These are phyloP conservation scores for Coemansia sp. DNA, from an alignment of 192 early-diverging fungal genomes.

Conservation along the genomic window DNA sequence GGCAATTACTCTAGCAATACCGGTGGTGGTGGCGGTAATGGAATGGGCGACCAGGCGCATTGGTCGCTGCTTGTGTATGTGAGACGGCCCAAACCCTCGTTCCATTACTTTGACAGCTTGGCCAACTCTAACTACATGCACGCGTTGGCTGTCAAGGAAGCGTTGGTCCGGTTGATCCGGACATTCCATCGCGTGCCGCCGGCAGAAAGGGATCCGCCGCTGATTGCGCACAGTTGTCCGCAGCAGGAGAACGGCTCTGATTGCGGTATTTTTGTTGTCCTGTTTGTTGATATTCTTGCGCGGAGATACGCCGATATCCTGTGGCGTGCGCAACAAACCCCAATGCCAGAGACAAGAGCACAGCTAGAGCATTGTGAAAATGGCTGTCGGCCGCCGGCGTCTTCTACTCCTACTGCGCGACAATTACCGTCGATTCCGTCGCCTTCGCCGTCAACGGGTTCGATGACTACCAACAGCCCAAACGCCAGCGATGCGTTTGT, in stretches of 20 bases:
- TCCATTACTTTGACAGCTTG: conserved; percentile 53
- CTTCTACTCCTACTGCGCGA: neutral
- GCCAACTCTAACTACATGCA: conserved; percentile 39
- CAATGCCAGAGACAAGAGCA: neutral
- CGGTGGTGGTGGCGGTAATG: neutral
- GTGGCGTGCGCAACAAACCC: neutral
- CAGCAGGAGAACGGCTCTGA: conserved; percentile 51
- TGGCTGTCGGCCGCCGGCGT: too few species aligned
- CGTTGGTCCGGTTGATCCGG: conserved; percentile 3
- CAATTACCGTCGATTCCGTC: neutral
- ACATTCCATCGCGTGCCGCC: neutral
- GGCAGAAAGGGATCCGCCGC: neutral
- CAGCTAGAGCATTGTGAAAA: too few species aligned
- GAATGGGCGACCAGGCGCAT: conserved; percentile 3
- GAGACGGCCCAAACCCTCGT: conserved; percentile 6
- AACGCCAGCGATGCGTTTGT: neutral
- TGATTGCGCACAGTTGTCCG: conserved; percentile 48
- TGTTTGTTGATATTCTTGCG: conserved; percentile 45
- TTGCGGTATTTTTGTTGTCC: conserved; percentile 47
- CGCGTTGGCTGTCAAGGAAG: conserved; percentile 19
- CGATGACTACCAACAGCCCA: neutral
- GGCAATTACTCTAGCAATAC: conserved; percentile 10
- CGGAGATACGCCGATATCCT: conserved; percentile 39
- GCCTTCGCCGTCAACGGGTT: neutral
- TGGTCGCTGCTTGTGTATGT: conserved; percentile 44